Percentiles rank a stretch among this genome's conserved stretches.
Evolutionary conservation across 1,284 basidiomycete genomes (phyloP).

Genomic region (Dichomitus squalens): DNA sequence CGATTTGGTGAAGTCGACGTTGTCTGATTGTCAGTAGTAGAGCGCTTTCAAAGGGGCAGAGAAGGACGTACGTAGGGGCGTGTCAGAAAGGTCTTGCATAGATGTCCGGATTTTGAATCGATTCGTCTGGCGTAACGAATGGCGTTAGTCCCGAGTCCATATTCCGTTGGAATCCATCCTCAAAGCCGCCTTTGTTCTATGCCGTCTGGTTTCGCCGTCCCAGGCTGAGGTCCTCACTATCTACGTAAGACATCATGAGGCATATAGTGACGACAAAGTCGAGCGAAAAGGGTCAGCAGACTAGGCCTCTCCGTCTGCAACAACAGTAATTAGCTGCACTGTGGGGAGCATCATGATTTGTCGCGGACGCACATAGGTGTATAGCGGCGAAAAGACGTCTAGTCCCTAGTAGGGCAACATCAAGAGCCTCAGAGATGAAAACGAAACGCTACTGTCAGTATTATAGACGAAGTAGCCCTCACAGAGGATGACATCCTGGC

Average conservation of each 20-base stretch:
- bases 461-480: neutral
- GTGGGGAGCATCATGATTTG: neutral
- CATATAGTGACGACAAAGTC: neutral
- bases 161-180: neutral
- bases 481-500: neutral
- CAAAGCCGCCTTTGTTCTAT: too few species aligned
- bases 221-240: neutral
- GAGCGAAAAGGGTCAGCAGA: neutral
- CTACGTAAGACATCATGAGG: neutral
- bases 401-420: too few species aligned
- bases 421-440: neutral
- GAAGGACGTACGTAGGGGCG: neutral
- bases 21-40: neutral
- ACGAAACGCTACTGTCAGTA: neutral
- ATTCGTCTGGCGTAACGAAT: neutral
- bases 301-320: neutral
- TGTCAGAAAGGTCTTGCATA: too few species aligned
- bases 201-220: neutral
- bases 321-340: neutral
- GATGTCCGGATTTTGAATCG: neutral
- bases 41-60: neutral
- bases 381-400: neutral
- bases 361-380: neutral
- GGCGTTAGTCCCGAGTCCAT: neutral
- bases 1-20: too few species aligned